Evolutionary conservation across 768 basidiomycete genomes (phyloP), one percentile per base, ranked within the genome.

Genomic region (Rhizopogon rudus): DNA sequence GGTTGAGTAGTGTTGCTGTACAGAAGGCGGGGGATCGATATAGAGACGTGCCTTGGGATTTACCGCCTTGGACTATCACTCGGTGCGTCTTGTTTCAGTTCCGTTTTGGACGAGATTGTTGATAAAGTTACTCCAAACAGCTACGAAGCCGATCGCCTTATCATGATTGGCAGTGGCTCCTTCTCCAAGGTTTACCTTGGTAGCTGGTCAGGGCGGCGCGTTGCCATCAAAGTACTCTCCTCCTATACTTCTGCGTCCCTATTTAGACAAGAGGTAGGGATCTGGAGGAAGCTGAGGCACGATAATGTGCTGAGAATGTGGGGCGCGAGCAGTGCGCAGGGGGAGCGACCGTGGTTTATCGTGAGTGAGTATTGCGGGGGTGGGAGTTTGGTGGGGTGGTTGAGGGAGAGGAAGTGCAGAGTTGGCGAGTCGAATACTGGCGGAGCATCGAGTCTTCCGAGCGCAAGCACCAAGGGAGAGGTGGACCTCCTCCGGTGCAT

Each of bases 181-280:
- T 89, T 91, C 71, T 87, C 87, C 12, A 81, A 86, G 53, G 88
- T 93, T 6, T 91, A 86, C 68, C 75, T 77, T n/a, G 91, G 90
- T 0, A 77, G 70, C 10, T 94, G 91, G 90, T 76, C 81, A 37
- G 79, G 76, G 3, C 75, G 76, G 20, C 74, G 75, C 0, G 89
- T 91, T 6, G 85, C 87, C 3, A 78, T 91, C 75, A 91, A 92
- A 69, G 81, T 88, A 3, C 73, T 91, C 13, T 78, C 83, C 2
- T 77, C 80, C 48, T 76, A 77, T 39, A 83, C 86, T 1, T 82
- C 85, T 2, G 75, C 77, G 42, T 71, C 78, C 33, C 73, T 90
- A 5, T 94, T 93, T 71, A 67, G 85, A 20, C 80, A 79, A 52
- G 58, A 56, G 41, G 43, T 61, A 14, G 52, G 53, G 12, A 61